phyloP scores from a whole-genome alignment of 306 rosid genomes.

The Trifolium fragiferum region DNA sequence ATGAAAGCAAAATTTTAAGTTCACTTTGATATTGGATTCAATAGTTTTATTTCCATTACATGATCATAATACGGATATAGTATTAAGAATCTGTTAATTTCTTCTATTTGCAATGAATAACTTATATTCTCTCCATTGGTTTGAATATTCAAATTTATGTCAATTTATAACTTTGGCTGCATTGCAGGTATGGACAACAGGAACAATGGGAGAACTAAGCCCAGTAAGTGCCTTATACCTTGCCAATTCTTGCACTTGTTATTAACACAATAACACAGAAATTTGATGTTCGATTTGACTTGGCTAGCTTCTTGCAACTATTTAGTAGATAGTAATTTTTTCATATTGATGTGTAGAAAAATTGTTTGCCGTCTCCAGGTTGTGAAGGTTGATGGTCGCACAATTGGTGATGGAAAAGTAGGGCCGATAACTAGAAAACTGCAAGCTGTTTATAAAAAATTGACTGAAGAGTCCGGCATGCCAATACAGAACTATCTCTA shows the following conservation, averaged over 20 bases:
- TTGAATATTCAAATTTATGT: constrained; percentile 15
- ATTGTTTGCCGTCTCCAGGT: constrained; percentile 56
- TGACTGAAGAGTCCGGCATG: constrained; percentile 74
- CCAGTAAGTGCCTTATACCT: constrained; percentile 62
- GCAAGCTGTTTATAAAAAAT: constrained; percentile 70
- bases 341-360: neutral
- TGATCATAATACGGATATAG: neutral
- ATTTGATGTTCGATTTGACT: neutral
- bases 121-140: neutral
- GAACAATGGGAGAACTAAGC: constrained; percentile 91
- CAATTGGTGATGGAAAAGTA: constrained; percentile 75
- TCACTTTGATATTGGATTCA: constrained; percentile 1
- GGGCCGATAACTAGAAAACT: constrained; percentile 71
- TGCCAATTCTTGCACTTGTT: constrained; percentile 10
- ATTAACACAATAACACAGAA: neutral
- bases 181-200: constrained; percentile 86
- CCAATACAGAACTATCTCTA: constrained; percentile 52
- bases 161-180: constrained; percentile 31
- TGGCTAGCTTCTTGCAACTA: constrained; percentile 7
- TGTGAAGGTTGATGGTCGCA: constrained; percentile 88
- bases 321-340: neutral
- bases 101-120: neutral
- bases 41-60: constrained; percentile 1
- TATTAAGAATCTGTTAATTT: neutral
- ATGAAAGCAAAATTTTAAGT: constrained; percentile 11